These are phyloP conservation scores for Trifolium subterraneum DNA, from an alignment of 306 rosid genomes.

Conservation along the genomic window DNA sequence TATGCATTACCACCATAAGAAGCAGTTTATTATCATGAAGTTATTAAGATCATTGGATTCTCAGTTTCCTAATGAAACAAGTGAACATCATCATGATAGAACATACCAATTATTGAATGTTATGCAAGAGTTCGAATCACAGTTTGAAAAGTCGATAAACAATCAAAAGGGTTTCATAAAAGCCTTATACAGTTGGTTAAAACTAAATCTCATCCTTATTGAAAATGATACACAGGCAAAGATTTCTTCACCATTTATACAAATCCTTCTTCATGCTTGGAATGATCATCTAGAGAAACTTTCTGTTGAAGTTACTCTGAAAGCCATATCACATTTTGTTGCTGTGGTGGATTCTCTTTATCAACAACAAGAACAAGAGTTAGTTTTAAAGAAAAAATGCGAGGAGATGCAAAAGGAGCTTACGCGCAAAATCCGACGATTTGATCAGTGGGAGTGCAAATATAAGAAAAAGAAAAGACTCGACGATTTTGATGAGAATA, in stretches of 20 bases:
- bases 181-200: conserved; percentile 73
- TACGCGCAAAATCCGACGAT: conserved; percentile 61
- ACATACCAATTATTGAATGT: conserved; percentile 68
- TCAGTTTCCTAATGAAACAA: conserved; percentile 79
- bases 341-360: conserved; percentile 61
- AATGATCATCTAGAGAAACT: conserved; percentile 73
- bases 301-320: conserved; percentile 66
- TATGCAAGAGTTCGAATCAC: conserved; percentile 71
- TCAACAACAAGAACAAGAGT: conserved; percentile 67
- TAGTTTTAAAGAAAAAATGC: conserved; percentile 64
- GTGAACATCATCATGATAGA: conserved; percentile 82
- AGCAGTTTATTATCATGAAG: conserved; percentile 50
- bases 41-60: conserved; percentile 59
- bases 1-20: conserved; percentile 51
- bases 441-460: conserved; percentile 72
- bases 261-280: conserved; percentile 69
- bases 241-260: conserved; percentile 47
- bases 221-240: conserved; percentile 11
- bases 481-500: conserved; percentile 50
- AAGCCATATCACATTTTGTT: conserved; percentile 66
- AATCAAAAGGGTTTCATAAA: conserved; percentile 77
- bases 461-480: conserved; percentile 60
- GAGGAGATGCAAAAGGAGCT: conserved; percentile 75
- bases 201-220: conserved; percentile 22
- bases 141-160: conserved; percentile 61